Percentiles rank a stretch among this genome's conserved stretches.
These are phyloP conservation scores for Quercus lobata DNA, from an alignment of 331 rosid species.

Conservation along the genomic window DNA sequence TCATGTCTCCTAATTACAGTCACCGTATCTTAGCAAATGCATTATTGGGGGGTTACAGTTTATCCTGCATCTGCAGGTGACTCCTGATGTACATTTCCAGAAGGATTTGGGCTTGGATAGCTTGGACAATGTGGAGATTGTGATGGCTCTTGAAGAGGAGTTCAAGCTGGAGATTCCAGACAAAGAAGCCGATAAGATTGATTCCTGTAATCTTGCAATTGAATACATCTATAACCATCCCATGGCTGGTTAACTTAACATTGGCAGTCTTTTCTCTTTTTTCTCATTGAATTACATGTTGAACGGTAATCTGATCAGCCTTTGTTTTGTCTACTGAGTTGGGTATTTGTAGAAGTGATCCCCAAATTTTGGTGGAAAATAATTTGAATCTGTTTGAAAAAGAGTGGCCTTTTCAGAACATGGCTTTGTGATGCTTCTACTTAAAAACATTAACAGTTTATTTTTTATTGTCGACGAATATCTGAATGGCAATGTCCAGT, in stretches of 20 bases:
- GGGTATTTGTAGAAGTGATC: conserved; percentile 15
- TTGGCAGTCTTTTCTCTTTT: background rate
- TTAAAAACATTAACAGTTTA: conserved; percentile 2
- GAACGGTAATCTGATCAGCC: background rate
- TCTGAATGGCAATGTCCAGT: background rate
- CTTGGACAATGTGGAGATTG: conserved; percentile 95
- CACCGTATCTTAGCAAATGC: background rate
- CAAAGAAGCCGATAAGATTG: conserved; percentile 89
- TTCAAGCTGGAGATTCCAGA: conserved; percentile 97
- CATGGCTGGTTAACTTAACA: conserved; percentile 52
- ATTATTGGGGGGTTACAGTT: background rate
- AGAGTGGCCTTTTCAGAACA: conserved; percentile 3
- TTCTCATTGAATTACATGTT: background rate
- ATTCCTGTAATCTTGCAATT: conserved; percentile 73
- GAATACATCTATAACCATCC: conserved; percentile 92
- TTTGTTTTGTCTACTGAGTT: background rate
- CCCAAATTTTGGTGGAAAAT: conserved; percentile 19
- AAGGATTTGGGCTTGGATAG: conserved; percentile 94
- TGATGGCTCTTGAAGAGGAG: conserved; percentile 95
- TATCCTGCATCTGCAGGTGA: conserved; percentile 48
- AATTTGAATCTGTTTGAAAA: conserved; percentile 16
- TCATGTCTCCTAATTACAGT: background rate
- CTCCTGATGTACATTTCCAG: conserved; percentile 76
- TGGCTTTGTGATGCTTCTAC: background rate
- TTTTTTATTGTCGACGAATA: background rate